Evolutionary conservation across 1,139 yeast genomes (phyloP).

Genomic region (Lodderomyces elongisporus): DNA sequence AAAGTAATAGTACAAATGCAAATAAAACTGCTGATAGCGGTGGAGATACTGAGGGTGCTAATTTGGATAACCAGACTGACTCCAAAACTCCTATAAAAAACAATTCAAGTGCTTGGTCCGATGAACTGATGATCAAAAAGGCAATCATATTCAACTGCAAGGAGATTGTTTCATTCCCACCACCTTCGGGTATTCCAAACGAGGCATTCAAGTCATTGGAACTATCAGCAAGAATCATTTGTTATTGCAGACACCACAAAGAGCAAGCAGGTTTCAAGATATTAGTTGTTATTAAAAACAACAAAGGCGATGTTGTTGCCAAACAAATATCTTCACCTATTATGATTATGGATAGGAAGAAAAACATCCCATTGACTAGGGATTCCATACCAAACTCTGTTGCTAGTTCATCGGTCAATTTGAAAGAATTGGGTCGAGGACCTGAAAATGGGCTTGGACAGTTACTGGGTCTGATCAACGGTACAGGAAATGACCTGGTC

Average conservation of each 20-base stretch:
- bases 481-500: slow-evolving; percentile 10
- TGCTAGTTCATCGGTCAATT: slow-evolving; percentile 21
- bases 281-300: slow-evolving; percentile 63
- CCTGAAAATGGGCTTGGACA: slow-evolving; percentile 2
- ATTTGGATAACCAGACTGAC: slow-evolving; percentile 4
- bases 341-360: slow-evolving; percentile 91
- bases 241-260: slow-evolving; percentile 93
- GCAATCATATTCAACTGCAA: slow-evolving; percentile 89
- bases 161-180: slow-evolving; percentile 74
- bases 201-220: slow-evolving; percentile 46
- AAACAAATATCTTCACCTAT: slow-evolving; percentile 68
- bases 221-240: slow-evolving; percentile 80
- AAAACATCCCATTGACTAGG: slow-evolving; percentile 31
- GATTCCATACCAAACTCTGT: slow-evolving; percentile 17
- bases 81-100: slow-evolving; percentile 21
- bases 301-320: slow-evolving; percentile 59
- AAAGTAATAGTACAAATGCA: slow-evolving; percentile 11
- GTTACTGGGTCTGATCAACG: slow-evolving; percentile 9
- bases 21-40: slow-evolving; percentile 22
- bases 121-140: slow-evolving; percentile 66
- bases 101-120: slow-evolving; percentile 64
- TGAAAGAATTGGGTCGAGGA: slow-evolving; percentile 9
- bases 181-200: slow-evolving; percentile 45
- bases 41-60: background rate
- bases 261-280: slow-evolving; percentile 77